Base-by-base conservation (phyloP, 169 alveolate species). In the Cryptosporidium ubiquitum region DNA sequence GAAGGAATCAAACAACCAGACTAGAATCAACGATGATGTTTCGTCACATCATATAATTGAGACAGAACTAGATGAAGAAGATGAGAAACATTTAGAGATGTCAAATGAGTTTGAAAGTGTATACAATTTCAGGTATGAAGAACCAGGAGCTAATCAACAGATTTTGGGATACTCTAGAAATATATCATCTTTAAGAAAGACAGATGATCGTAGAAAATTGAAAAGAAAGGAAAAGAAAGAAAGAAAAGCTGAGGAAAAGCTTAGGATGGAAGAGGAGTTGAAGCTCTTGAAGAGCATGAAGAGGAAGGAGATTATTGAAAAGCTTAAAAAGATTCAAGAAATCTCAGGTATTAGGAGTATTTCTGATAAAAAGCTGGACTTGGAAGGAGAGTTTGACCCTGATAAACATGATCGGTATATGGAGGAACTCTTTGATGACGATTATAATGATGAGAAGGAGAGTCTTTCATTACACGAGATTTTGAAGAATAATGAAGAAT, bases 111-210 rank as follows among this genome's bases (percentile, higher is more conserved):
- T 93, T 84, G 98, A 95, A 91, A 89, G 94, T 79, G 84, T 91
- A 35, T 93, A 94, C 93, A 95, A 95, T 85, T 95, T 95, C 92
- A 93, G 97, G 91, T 94, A 70, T 57, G 96, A 93, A 85, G 95
- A 93, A 14, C 94, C 91, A 35, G 42, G 91, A 58, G 86, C 93
- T 2, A 93, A 94, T 4, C 91, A 47, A 26, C 84, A 69, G n/a
- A 92, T 92, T 6, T 68, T 33, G 55, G 64, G 93, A 18, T 85
- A 91, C 35, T 74, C 94, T 37, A 86, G 94, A 26, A 23, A 60
- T n/a, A 60, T 68, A 35, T 66, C 75, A 3, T 92, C 94, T 2
- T 66, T 92, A 91, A 84, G 96, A 31, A 91, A 85, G 69, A 91
- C 86, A 70, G 95, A 93, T 84, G 95, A 94, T 33, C 92, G 93